phyloP scores from a whole-genome alignment of 1,139 yeast species.

The Blastobotrys illinoisensis region DNA sequence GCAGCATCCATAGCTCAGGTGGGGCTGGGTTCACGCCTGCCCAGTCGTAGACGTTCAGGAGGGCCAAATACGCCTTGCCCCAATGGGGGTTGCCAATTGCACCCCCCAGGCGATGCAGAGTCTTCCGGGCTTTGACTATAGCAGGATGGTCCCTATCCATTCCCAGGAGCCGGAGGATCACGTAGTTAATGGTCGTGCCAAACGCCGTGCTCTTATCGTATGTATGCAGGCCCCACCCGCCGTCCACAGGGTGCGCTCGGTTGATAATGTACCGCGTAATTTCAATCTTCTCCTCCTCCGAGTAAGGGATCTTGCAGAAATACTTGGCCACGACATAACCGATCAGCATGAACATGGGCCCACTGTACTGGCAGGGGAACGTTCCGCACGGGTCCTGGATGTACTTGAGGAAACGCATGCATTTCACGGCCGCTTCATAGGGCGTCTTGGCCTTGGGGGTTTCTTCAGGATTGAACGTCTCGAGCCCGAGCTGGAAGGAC shows the following conservation, averaged over 20 bases:
- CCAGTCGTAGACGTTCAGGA: conserved; percentile 82
- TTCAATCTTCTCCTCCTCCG: conserved; percentile 53
- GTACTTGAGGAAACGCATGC: conserved; percentile 61
- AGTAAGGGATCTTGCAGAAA: conserved; percentile 61
- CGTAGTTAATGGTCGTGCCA: conserved; percentile 88
- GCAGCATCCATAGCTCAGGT: conserved; percentile 88
- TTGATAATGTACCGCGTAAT: conserved; percentile 80
- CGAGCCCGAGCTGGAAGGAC: conserved; percentile 55
- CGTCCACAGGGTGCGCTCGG: conserved; percentile 93
- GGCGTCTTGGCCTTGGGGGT: conserved; percentile 37
- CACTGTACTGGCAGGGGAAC: conserved; percentile 90
- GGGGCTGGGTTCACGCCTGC: conserved; percentile 98
- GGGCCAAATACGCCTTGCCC: conserved; percentile 91
- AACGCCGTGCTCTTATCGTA: conserved; percentile 91
- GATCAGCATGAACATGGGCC: conserved; percentile 95
- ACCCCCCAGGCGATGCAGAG: conserved; percentile 73
- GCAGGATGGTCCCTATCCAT: conserved; percentile 69
- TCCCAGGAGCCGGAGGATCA: conserved; percentile 72
- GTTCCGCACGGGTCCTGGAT: conserved; percentile 76
- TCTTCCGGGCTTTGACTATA: conserved; percentile 67
- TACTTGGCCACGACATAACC: conserved; percentile 79
- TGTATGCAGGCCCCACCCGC: conserved; percentile 99
- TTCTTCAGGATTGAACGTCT: conserved; percentile 36
- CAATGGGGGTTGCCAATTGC: conserved; percentile 91
- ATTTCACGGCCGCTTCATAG: conserved; percentile 61